Evolutionary conservation across 2,329 filamentous ascomycete genomes (phyloP).

Genomic region (Macrophomina phaseolina): DNA sequence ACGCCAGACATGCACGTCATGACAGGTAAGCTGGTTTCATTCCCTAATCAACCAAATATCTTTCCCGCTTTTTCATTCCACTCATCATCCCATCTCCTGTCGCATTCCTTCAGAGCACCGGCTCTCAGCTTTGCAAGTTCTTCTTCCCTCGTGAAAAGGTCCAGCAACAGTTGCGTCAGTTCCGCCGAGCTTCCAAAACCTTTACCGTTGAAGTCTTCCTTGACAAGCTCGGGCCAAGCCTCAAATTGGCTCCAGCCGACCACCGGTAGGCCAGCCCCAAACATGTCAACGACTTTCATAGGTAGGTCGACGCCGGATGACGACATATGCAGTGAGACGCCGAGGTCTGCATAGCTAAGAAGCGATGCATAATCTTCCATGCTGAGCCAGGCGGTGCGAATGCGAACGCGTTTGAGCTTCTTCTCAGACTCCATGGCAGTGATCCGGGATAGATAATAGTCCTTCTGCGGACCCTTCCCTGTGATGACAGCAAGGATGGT

Average conservation of each 20-base stretch:
- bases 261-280: conserved; percentile 90
- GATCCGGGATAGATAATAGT: conserved; percentile 74
- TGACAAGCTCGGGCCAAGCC: conserved; percentile 89
- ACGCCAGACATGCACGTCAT: conserved; percentile 5
- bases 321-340: conserved; percentile 89
- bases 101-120: conserved; percentile 76
- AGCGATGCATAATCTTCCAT: conserved; percentile 83
- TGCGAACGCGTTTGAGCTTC: conserved; percentile 71
- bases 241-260: conserved; percentile 84
- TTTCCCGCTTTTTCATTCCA: conserved; percentile 85
- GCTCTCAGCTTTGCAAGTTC: conserved; percentile 67
- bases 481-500: conserved; percentile 88
- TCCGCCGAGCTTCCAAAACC: conserved; percentile 78
- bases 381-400: conserved; percentile 84
- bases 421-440: conserved; percentile 63
- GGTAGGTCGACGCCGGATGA: conserved; percentile 94
- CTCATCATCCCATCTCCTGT: conserved; percentile 85
- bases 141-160: conserved; percentile 64
- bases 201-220: conserved; percentile 81
- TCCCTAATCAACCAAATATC: conserved; percentile 56
- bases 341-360: conserved; percentile 84
- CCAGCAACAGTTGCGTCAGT: conserved; percentile 66
- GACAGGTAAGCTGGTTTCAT: not conserved
- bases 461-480: conserved; percentile 86
- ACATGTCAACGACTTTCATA: conserved; percentile 99